These are phyloP conservation scores for Clitoria ternatea DNA, from an alignment of 306 rosid genomes.

Conservation along the genomic window DNA sequence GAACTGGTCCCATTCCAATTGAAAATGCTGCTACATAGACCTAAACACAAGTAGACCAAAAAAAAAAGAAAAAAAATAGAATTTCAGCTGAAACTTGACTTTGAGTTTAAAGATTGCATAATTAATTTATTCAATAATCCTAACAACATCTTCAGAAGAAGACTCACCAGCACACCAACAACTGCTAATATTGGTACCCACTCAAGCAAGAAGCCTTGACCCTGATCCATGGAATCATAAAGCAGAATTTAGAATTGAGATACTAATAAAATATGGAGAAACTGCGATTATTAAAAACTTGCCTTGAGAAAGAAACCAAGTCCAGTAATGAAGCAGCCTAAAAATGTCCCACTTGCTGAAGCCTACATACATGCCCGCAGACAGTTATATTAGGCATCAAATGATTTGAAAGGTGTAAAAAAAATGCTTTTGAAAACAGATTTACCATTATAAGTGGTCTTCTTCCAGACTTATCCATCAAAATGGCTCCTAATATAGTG, in stretches of 20 bases:
- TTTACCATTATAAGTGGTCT: conserved; percentile 61
- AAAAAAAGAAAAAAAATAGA: background rate
- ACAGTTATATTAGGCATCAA: conserved; percentile 16
- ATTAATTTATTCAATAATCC: background rate
- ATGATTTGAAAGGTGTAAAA: too few relatives aligned
- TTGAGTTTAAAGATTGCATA: background rate
- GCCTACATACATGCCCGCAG: conserved; percentile 26
- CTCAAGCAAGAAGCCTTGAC: conserved; percentile 21
- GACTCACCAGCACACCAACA: conserved; percentile 62
- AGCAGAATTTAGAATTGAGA: conserved; percentile 9
- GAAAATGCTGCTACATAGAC: conserved; percentile 60
- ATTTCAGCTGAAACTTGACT: background rate
- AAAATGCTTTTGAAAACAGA: background rate
- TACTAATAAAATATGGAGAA: background rate
- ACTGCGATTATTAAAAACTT: conserved; percentile 12
- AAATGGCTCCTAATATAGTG: conserved; percentile 47
- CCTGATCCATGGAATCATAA: conserved; percentile 31
- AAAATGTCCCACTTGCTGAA: conserved; percentile 59
- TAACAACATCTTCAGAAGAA: background rate
- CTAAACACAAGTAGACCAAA: conserved; percentile 36
- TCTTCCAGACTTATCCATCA: conserved; percentile 68
- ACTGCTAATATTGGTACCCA: conserved; percentile 46
- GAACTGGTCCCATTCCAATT: conserved; percentile 80
- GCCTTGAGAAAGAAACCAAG: conserved; percentile 60
- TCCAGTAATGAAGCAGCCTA: conserved; percentile 53